Percentiles rank a stretch among this genome's conserved stretches.
phyloP scores from a whole-genome alignment of 1,284 basidiomycete species.

The Moesziomyces parantarcticus region DNA sequence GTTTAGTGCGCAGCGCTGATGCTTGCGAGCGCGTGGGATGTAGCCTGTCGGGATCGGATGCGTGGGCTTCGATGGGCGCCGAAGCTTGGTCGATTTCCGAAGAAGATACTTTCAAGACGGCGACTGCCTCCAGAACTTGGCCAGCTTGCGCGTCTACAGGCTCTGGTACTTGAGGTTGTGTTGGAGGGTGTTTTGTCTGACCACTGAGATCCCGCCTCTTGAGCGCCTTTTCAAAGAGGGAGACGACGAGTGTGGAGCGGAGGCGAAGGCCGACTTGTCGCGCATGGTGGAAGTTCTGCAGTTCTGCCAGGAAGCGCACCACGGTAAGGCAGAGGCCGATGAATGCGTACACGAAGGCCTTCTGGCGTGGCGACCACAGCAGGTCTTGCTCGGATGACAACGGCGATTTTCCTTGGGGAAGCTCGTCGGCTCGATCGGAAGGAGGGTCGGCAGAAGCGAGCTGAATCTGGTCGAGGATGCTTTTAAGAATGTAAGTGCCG shows the following conservation, averaged over 20 bases:
- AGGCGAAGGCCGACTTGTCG: slow-evolving; percentile 64
- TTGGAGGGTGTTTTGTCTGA: slow-evolving; percentile 10
- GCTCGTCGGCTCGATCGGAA: not conserved
- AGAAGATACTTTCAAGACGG: not conserved
- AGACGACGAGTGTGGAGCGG: slow-evolving; percentile 59
- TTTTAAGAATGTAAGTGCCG: slow-evolving; percentile 49
- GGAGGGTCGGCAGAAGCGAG: slow-evolving; percentile 13
- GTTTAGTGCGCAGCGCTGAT: slow-evolving; percentile 1
- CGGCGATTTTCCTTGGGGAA: too few species aligned
- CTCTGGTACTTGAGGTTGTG: not conserved
- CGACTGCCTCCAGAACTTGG: not conserved
- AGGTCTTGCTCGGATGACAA: not conserved
- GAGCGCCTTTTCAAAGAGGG: slow-evolving; percentile 64
- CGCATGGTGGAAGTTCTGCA: slow-evolving; percentile 64
- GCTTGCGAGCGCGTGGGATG: not conserved
- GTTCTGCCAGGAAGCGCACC: slow-evolving; percentile 50
- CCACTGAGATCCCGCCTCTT: slow-evolving; percentile 58
- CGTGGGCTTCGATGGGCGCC: not conserved
- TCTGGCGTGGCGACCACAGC: slow-evolving; percentile 48
- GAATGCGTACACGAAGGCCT: slow-evolving; percentile 50
- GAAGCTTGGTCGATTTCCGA: not conserved
- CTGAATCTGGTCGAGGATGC: slow-evolving; percentile 47
- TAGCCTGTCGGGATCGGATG: not conserved
- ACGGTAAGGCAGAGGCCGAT: slow-evolving; percentile 44
- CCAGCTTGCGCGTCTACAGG: not conserved